These are phyloP conservation scores for Glycine soja DNA, from an alignment of 306 rosid species.

Conservation along the genomic window DNA sequence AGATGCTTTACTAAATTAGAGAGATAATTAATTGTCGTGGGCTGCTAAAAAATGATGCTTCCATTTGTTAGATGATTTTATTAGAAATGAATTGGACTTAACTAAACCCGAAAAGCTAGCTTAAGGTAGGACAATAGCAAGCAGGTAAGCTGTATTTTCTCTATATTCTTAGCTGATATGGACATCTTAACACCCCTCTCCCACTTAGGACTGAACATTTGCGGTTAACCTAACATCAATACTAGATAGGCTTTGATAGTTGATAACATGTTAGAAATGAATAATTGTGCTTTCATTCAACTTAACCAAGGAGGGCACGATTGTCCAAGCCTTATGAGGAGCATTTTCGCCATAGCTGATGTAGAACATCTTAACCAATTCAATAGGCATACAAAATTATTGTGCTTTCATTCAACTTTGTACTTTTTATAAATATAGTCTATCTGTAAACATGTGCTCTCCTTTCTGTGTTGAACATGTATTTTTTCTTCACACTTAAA, in stretches of 20 bases:
- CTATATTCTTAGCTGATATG: neutral
- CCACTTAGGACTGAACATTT: neutral
- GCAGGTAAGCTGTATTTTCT: neutral
- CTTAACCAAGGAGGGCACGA: neutral
- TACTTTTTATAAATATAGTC: neutral
- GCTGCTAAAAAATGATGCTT: slow-evolving; percentile 25
- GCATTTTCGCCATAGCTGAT: neutral
- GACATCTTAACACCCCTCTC: neutral
- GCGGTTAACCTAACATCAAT: too few species aligned
- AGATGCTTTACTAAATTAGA: slow-evolving; percentile 13
- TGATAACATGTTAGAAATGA: neutral
- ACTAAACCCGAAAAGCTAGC: neutral
- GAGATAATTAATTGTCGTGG: neutral
- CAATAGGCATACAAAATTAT: slow-evolving; percentile 14
- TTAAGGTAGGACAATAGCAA: neutral
- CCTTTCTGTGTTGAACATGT: neutral
- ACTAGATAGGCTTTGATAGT: neutral
- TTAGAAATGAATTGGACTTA: neutral
- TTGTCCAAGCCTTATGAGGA: neutral
- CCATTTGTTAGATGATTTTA: slow-evolving; percentile 2
- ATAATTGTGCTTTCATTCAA: too few species aligned
- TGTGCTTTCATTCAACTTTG: neutral
- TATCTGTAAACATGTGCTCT: neutral
- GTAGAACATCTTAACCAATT: neutral
- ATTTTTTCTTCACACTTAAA: slow-evolving; percentile 1